Percentiles rank a stretch among this genome's conserved stretches.
Conservation (phyloP, 2,329 filamentous ascomycete species). For the Aspergillus terreus region DNA sequence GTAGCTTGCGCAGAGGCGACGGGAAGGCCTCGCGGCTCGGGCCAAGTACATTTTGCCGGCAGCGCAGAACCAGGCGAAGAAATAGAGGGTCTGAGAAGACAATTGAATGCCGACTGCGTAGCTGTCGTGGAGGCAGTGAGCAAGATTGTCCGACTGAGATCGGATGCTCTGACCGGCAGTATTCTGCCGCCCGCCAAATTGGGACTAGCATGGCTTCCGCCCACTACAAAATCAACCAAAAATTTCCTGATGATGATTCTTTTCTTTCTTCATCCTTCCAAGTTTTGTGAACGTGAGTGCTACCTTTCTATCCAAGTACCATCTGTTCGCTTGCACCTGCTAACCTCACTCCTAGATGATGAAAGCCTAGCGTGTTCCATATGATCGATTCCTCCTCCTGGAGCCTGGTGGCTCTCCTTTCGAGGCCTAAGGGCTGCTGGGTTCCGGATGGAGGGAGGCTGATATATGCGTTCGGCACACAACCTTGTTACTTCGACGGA, state of each 20-base stretch:
- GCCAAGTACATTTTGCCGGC: slow-evolving; percentile 21
- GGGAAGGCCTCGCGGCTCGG: slow-evolving; percentile 20
- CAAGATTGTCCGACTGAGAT: background rate
- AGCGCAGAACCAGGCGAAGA: background rate
- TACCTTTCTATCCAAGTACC: slow-evolving; percentile 9
- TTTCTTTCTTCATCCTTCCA: slow-evolving; percentile 86
- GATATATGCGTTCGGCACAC: slow-evolving; percentile 99
- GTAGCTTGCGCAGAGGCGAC: slow-evolving; percentile 31
- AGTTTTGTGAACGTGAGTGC: slow-evolving; percentile 92
- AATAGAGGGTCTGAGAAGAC: background rate
- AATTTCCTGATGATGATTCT: slow-evolving; percentile 32
- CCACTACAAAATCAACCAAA: slow-evolving; percentile 22
- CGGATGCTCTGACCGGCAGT: slow-evolving; percentile 9
- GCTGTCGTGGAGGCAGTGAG: background rate
- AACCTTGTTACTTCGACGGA: slow-evolving; percentile 92
- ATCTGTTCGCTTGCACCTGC: background rate
- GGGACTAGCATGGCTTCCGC: slow-evolving; percentile 20
- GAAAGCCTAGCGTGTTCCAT: slow-evolving; percentile 96
- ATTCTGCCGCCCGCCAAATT: slow-evolving; percentile 18
- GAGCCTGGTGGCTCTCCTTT: slow-evolving; percentile 73
- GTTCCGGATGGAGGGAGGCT: slow-evolving; percentile 67
- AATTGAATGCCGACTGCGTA: background rate
- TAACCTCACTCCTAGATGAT: slow-evolving; percentile 69
- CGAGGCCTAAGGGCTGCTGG: slow-evolving; percentile 78
- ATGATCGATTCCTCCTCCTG: slow-evolving; percentile 71